A percentile compares a stretch with the other conserved stretches of the same genome.
Conservation (phyloP, 345 rosid genomes). For the Turnera subulata region DNA sequence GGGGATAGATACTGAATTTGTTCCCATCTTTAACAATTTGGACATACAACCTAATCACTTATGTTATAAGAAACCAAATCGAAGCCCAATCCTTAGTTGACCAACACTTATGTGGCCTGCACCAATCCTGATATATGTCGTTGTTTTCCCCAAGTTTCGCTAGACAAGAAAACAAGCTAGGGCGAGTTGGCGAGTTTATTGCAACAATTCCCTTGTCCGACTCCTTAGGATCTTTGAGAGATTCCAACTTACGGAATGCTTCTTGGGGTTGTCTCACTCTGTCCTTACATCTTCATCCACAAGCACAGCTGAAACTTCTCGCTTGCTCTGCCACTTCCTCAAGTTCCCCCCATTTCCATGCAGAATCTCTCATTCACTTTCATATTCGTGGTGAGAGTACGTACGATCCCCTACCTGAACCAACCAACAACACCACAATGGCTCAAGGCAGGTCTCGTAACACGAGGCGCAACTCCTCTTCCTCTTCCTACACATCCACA, state of each 20-base stretch:
- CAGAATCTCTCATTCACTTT: not conserved
- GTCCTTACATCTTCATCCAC: constrained; percentile 34
- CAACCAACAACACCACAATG: constrained; percentile 29
- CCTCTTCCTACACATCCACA: constrained; percentile 53
- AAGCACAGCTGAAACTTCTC: constrained; percentile 31
- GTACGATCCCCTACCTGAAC: not conserved
- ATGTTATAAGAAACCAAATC: too few relatives aligned
- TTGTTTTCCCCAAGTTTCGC: too few relatives aligned
- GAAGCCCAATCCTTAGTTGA: too few relatives aligned
- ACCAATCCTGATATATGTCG: too few relatives aligned
- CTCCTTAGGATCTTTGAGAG: constrained; percentile 51
- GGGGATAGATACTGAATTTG: too few relatives aligned
- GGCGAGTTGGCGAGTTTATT: not conserved
- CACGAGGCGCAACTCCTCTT: constrained; percentile 41
- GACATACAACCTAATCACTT: too few relatives aligned
- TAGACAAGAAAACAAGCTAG: too few relatives aligned
- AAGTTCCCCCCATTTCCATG: not conserved
- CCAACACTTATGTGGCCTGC: too few relatives aligned
- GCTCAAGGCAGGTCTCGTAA: constrained; percentile 52
- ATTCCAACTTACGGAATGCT: constrained; percentile 39
- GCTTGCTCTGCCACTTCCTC: constrained; percentile 1
- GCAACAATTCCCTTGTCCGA: constrained; percentile 36
- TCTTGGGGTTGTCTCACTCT: constrained; percentile 14
- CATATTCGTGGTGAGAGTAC: constrained; percentile 1
- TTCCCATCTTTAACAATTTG: too few relatives aligned